Percentiles rank a stretch among this genome's conserved stretches.
phyloP scores from a whole-genome alignment of 768 basidiomycete genomes.

The Leucocoprinus leucothites region DNA sequence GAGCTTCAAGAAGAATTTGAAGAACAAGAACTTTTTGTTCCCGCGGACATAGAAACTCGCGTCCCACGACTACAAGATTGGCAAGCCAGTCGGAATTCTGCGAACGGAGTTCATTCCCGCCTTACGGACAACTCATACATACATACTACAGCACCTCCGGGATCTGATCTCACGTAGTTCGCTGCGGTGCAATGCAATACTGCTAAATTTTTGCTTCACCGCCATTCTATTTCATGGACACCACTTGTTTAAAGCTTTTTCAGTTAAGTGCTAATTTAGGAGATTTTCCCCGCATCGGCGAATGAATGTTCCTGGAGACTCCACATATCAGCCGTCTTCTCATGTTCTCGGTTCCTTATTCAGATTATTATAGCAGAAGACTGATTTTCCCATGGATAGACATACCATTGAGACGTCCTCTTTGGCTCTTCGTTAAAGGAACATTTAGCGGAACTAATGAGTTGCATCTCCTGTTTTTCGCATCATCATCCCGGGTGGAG shows the following conservation, averaged over 20 bases:
- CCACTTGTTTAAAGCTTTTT: too few species aligned
- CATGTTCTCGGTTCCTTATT: background rate
- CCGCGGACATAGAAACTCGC: slow-evolving; percentile 49
- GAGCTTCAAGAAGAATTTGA: slow-evolving; percentile 58
- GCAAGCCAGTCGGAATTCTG: background rate
- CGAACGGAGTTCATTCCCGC: background rate
- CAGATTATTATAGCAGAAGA: background rate
- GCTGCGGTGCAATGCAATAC: too few species aligned
- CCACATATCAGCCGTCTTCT: background rate
- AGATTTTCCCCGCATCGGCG: too few species aligned
- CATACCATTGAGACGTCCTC: background rate
- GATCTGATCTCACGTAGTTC: background rate
- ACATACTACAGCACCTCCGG: background rate
- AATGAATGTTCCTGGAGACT: too few species aligned
- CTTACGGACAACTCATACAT: background rate
- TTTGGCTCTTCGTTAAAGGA: background rate
- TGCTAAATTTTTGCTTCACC: too few species aligned
- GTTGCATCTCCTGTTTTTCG: slow-evolving; percentile 2
- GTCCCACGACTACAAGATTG: slow-evolving; percentile 2
- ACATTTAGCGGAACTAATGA: background rate
- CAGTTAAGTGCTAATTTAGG: background rate
- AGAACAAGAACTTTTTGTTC: slow-evolving; percentile 68
- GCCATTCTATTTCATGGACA: too few species aligned
- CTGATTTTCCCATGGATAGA: slow-evolving; percentile 6
- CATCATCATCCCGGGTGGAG: background rate